Base-by-base conservation (phyloP, 768 basidiomycete genomes). In the Tylopilus plumbeoviolaceoides region DNA sequence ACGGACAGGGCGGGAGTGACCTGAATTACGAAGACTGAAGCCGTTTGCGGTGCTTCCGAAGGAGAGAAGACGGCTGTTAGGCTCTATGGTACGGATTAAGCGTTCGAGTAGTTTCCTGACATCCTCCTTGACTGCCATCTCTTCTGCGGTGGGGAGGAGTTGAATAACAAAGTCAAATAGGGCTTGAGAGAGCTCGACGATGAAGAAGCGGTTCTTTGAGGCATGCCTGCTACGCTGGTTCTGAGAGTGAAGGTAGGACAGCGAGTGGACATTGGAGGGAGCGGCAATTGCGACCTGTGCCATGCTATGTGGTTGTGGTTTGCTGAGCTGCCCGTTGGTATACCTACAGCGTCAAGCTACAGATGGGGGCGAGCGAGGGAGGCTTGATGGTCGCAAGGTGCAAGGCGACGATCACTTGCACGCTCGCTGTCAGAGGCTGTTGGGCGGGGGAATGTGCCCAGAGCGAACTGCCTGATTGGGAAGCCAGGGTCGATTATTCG, bases 1-100 rank as follows among this genome's bases (percentile, higher is more conserved):
- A 51, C 17, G 44, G 23, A 46, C 25, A 21, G 39, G 51, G 55
- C 49, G 55, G 31, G 21, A 60, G 76, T 51, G 48, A 90, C 95
- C 95, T 56, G 93, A 95, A 74, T 98, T 97, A 60, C 93, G 81
- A 63, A 98, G 81, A 67, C 91, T 94, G 76, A 98, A 95, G 53
- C 95, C 94, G 65, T 98, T 98, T 11, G 94, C 95, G 35, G 92
- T 97, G 67, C 91, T 94, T 31, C 95, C 95, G 68, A 99, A 99
- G 51, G 93, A 92, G 61, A 95, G 72, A 61, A 99, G 75, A 48
- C 91, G 84, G 59, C 89, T 89, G 62, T 91, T 81, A 41, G 94
- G 95, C 69, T 95, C 91, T 72, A 99, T 91, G 42, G 91, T 94
- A 67, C 91, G 83, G 68, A 95, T 95, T 72, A 99, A 84, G 61